Evolutionary conservation across 2,329 filamentous ascomycete genomes (phyloP), one percentile per base, ranked within the genome.

Genomic region (Ophiostoma angusticollis): DNA sequence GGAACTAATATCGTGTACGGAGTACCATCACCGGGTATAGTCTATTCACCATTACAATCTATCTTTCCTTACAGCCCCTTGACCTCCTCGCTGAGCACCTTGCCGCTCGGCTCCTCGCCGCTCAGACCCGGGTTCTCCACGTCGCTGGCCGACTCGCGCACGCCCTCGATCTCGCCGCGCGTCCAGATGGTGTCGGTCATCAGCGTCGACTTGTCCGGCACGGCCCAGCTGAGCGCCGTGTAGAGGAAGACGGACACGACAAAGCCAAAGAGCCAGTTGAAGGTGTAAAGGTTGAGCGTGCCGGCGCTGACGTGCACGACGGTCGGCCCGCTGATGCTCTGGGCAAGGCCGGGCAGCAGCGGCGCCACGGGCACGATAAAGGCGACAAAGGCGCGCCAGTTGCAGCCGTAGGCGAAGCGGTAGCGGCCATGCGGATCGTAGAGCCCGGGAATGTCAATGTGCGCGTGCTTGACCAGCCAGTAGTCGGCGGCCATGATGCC

Each of bases 221-320:
- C 67, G 3, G 58, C 48, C 42, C 56, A 58, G 34, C 62, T 69
- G 16, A 79, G 48, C 0, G 45, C 49, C 9, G 68, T 57, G 55
- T 80, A 80, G 0, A 79, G 61, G 3, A 73, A 35, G 16, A 69
- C 66, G 7, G 71, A 73, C 0, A 55, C 60, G 9, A 66, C 58
- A 45, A 80, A 79, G 0, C 76, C 77, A 35, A 78, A 63, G 14
- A 80, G 51, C 70, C 76, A 81, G n/a, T 77, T 74, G 50, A 80
- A 76, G 19, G 68, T 64, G 50, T 79, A 81, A 5, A 78, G 58
- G 45, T 70, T 66, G 30, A 59, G 54, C 0, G 63, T 57, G 0
- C 77, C 76, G 0, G 58, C 57, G 27, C 40, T 32, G 31, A 51
- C 43, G 25, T 46, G 43, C 12, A 50, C 41, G 17, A 22, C 32